Conservation (phyloP, 305 asterid genomes). For the Striga hermonthica region DNA sequence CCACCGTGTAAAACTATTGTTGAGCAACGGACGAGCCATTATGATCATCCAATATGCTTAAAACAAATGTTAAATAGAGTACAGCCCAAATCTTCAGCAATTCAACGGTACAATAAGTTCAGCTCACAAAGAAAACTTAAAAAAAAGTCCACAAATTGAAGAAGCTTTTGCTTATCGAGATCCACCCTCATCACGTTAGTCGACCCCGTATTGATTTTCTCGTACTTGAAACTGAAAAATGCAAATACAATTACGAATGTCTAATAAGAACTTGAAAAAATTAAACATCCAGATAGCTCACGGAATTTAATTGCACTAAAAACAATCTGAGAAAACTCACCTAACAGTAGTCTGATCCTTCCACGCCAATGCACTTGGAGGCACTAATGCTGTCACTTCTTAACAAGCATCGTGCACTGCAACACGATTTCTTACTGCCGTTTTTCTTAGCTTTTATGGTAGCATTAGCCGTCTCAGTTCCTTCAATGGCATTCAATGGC, state of each 20-base stretch:
- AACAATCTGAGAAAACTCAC: constrained; percentile 31
- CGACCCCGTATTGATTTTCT: background rate
- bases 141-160: background rate
- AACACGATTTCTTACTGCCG: constrained; percentile 52
- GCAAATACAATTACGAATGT: background rate
- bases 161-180: background rate
- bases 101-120: background rate
- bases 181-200: background rate
- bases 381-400: constrained; percentile 85
- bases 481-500: constrained; percentile 35
- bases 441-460: constrained; percentile 38
- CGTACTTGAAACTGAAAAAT: background rate
- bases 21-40: background rate
- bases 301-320: background rate
- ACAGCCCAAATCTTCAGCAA: background rate
- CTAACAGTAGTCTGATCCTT: constrained; percentile 55
- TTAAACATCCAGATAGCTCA: background rate
- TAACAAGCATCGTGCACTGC: constrained; percentile 70
- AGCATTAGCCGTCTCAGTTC: constrained; percentile 37
- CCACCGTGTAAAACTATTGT: too few species aligned
- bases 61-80: background rate
- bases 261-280: background rate
- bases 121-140: background rate
- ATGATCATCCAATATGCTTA: background rate
- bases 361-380: constrained; percentile 71